These are phyloP conservation scores for Cicer yamashitae DNA, from an alignment of 306 rosid genomes.

Conservation along the genomic window DNA sequence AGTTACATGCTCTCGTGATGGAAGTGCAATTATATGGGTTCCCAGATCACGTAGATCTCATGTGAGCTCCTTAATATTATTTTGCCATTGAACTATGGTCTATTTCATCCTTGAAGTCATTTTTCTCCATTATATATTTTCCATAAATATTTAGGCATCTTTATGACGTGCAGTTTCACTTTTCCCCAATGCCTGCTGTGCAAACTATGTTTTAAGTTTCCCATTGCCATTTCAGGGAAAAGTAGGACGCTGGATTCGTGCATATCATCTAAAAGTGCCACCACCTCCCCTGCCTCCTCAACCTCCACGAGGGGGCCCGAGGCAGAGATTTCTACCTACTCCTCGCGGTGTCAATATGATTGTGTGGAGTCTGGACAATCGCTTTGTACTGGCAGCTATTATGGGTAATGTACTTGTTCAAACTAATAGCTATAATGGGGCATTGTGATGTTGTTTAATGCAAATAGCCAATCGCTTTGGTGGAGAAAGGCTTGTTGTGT, in stretches of 20 bases:
- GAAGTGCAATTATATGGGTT: constrained; percentile 96
- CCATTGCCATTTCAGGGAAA: constrained; percentile 64
- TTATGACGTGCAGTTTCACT: constrained; percentile 37
- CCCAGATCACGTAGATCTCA: constrained; percentile 89
- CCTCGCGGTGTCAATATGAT: constrained; percentile 97
- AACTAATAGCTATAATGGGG: constrained; percentile 11
- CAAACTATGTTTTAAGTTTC: constrained; percentile 26
- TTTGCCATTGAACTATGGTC: constrained; percentile 39
- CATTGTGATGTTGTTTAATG: constrained; percentile 1
- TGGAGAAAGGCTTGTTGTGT: constrained; percentile 5
- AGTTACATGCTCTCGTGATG: constrained; percentile 96
- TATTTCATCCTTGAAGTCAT: constrained; percentile 34
- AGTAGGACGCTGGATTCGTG: constrained; percentile 87
- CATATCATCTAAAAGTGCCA: constrained; percentile 92
- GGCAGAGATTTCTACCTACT: constrained; percentile 83
- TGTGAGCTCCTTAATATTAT: constrained; percentile 62
- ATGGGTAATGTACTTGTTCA: constrained; percentile 66
- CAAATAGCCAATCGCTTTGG: neutral
- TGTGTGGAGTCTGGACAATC: constrained; percentile 93
- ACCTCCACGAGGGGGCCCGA: constrained; percentile 91
- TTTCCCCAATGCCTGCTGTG: constrained; percentile 17
- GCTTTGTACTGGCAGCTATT: constrained; percentile 93
- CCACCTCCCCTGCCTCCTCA: constrained; percentile 94
- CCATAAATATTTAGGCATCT: constrained; percentile 31
- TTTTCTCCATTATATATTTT: constrained; percentile 36